Evolutionary conservation across 306 rosid species (phyloP), one percentile per base, ranked within the genome.

Genomic region (Vigna hirtella): DNA sequence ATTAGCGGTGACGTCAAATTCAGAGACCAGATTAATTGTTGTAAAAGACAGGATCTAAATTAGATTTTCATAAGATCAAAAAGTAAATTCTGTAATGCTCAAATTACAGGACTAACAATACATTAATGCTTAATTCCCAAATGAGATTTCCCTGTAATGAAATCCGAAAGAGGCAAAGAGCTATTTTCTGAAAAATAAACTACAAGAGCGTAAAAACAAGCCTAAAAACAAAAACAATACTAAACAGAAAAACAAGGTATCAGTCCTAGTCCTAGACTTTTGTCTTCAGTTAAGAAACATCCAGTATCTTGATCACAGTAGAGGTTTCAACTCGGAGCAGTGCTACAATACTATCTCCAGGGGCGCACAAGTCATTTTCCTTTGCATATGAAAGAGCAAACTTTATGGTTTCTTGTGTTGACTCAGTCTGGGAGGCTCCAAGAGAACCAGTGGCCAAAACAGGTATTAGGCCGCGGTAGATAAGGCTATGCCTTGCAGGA

Each of bases 401-500:
- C 72, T 79, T 56, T 38, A 79, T 20, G 34, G 78, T 71, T 50
- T 79, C 83, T 38, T 50, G 36, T 34, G 72, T 79, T 20, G 83
- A 61, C 42, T 79, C 83, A 34, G 15, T 38, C 26, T 49, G 47
- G 7, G 77, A 70, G 38, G 47, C 83, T 71, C 72, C 56, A 38
- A 8, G 30, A 17, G 65, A 62, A 11, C 77, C 66, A 24, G 57
- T 22, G 43, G 66, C 28, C 57, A 71, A 71, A 61, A 79, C 49
- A 5, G 78, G 77, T 7, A 79, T 3, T 24, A 79, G 18, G 11
- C 77, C 78, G 0, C 72, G 72, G 26, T 50, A 71, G 9, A 79
- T n/a, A 50, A 79, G 83, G 53, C 83, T 62, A 71, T 71, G 83
- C 66, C 66, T 70, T 43, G 83, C 56, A 1, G 65, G 83, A 30